These are phyloP conservation scores for Apiospora rasikravindrae DNA, from an alignment of 2,329 filamentous ascomycete genomes.

Conservation along the genomic window DNA sequence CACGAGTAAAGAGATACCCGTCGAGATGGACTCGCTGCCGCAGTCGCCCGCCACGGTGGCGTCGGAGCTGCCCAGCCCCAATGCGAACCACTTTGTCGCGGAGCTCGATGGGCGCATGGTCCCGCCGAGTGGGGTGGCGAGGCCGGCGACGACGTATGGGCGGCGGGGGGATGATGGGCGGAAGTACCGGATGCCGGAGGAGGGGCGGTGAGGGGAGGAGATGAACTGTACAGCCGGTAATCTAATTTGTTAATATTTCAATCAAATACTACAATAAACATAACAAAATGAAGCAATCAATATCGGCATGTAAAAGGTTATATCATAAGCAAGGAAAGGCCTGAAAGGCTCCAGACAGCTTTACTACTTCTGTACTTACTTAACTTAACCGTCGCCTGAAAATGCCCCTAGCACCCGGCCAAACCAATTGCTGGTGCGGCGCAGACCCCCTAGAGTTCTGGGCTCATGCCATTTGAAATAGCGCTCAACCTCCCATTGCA, in stretches of 20 bases:
- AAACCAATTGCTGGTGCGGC: too few relatives aligned
- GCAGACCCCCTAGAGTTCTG: too few relatives aligned
- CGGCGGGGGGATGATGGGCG: not conserved
- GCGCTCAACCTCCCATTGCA: too few relatives aligned
- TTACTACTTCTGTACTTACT: too few relatives aligned
- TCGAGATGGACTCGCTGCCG: not conserved
- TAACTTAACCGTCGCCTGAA: too few relatives aligned
- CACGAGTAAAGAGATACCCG: not conserved
- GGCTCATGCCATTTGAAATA: too few relatives aligned
- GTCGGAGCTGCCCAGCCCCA: not conserved
- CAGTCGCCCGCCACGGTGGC: not conserved
- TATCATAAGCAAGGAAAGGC: too few relatives aligned
- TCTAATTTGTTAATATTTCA: not conserved
- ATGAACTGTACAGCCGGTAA: too few relatives aligned
- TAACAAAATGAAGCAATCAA: not conserved
- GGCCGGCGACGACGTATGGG: not conserved
- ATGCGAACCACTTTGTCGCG: not conserved
- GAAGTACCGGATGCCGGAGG: not conserved
- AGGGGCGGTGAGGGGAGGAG: not conserved
- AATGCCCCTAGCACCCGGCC: too few relatives aligned
- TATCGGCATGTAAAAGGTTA: too few relatives aligned
- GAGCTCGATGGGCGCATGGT: not conserved
- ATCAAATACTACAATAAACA: too few relatives aligned
- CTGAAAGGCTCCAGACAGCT: too few relatives aligned
- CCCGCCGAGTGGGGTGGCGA: not conserved